phyloP scores from a whole-genome alignment of 2,329 filamentous ascomycete genomes.

The Aspergillus tanneri region DNA sequence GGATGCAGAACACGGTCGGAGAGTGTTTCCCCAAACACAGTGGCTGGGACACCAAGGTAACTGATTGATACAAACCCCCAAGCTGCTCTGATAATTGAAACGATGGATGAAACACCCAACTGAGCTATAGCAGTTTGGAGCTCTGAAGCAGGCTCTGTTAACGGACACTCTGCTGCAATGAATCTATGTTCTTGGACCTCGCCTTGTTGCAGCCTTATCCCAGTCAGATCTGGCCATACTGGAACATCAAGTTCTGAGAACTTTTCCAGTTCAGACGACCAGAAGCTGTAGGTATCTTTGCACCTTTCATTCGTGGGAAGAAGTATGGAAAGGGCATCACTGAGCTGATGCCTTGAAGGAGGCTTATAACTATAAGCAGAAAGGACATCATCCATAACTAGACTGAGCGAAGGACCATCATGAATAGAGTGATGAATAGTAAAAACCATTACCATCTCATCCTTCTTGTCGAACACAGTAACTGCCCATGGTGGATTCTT shows the following conservation, averaged over 20 bases:
- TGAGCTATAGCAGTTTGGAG: conserved; percentile 21
- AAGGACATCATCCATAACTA: conserved; percentile 29
- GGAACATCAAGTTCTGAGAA: conserved; percentile 25
- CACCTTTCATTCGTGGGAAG: conserved; percentile 17
- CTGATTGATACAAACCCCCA: conserved; percentile 30
- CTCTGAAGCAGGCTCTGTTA: conserved; percentile 18
- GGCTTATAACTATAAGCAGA: conserved; percentile 24
- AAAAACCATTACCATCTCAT: conserved; percentile 34
- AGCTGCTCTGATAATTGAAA: conserved; percentile 30
- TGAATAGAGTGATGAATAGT: conserved; percentile 38
- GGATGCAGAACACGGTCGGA: conserved; percentile 32
- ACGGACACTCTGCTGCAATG: conserved; percentile 17
- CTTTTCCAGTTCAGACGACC: conserved; percentile 24
- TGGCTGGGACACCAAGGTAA: conserved; percentile 28
- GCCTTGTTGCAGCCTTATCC: conserved; percentile 17
- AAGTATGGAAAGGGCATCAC: conserved; percentile 27
- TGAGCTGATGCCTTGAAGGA: conserved; percentile 27
- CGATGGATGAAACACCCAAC: conserved; percentile 30
- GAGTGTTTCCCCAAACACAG: conserved; percentile 34
- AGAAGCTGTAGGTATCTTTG: conserved; percentile 23
- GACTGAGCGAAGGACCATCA: conserved; percentile 33
- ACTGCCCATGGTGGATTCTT: conserved; percentile 39
- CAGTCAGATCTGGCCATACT: conserved; percentile 31
- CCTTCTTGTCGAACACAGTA: conserved; percentile 30
- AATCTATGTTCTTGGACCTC: conserved; percentile 16